Evolutionary conservation across 2,329 filamentous ascomycete genomes (phyloP), one percentile per base, ranked within the genome.

Genomic region (Calonectria hongkongensis): DNA sequence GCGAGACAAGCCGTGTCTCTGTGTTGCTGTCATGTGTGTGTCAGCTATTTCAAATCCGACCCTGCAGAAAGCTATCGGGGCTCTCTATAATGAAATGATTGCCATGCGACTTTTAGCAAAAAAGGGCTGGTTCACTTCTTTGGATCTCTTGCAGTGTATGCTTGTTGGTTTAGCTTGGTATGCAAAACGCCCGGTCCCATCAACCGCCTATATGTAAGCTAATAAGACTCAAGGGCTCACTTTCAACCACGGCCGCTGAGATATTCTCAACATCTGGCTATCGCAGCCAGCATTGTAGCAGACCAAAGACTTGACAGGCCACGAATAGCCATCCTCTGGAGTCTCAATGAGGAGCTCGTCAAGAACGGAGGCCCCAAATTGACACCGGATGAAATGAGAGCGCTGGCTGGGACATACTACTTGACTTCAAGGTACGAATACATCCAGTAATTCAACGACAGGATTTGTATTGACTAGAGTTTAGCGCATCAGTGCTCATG

Each of bases 111-210:
- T 83, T 39, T 45, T 77, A 15, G 56, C 66, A 5, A 73, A 72
- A 1, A 74, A 73, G 2, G 80, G 80, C 1, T 72, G 73, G 12
- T 81, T 83, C 68, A 74, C 76, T 8, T 77, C 69, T 10, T 33
- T 83, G 2, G 81, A 83, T 15, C 74, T 83, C 43, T 67, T 83
- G 4, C 82, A 83, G 66, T 80, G 79, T 16, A 75, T 83, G 0
- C 75, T 83, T 10, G 76, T 83, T 2, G 75, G 79, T 39, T 28
- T 83, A 21, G 81, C 82, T 13, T 83, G 82, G 82, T 83, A 76
- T 25, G 68, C 8, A 10, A 7, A 28, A 13, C 13, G 28, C 36
- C 41, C 9, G 30, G 28, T 16, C 33, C 30, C 18, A 45, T 13
- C 8, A 15, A 10, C 25, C 27, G 13, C 36, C 36, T 33, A 36